Evolutionary conservation across 257 asterid genomes (phyloP), one percentile per base, ranked within the genome.

Genomic region (Ophiorrhiza pumila): DNA sequence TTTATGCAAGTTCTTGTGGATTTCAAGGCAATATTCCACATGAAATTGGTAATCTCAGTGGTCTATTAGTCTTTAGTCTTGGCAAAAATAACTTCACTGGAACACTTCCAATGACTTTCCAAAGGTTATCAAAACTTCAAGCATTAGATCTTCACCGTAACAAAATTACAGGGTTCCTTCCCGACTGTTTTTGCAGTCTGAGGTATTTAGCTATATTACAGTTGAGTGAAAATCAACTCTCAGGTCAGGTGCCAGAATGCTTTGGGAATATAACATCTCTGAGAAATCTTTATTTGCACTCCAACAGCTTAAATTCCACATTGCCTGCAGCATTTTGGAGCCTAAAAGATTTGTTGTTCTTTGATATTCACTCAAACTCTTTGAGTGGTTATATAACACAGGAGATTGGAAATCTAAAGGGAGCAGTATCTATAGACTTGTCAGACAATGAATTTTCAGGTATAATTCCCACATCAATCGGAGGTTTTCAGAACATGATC

Each of bases 231-330:
- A 75, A 75, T 23, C 35, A 57, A 18, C 34, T 68, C 0, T 12
- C 2, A 1, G 74, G 74, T 58, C 68, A 7, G 2, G 12, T 67
- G 5, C 74, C 63, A 43, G 37, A 34, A 3, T 75, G 74, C 35
- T 15, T 75, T 27, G 74, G 74, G 10, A 68, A 75, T 56, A 43
- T 75, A 20, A 32, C 61, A 43, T 20, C 69, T 42, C 15, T 75
- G 4, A 68, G 69, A 75, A 0, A 13, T 15, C 58, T 72, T 22
- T 6, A 22, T 6, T 2, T 72, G 25, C 1, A 72, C 27, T 6
- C 9, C 31, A 72, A 72, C 27, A 3, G 37, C 20, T 34, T 72
- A 7, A 72, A 47, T 23, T 53, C 69, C 45, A 47, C 20, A 7
- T 3, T 47, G 4, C 76, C 76, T 0, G 29, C 39, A 14, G 20